Conservation (phyloP, 2,329 filamentous ascomycete species). For the Nectriaceae sp. region DNA sequence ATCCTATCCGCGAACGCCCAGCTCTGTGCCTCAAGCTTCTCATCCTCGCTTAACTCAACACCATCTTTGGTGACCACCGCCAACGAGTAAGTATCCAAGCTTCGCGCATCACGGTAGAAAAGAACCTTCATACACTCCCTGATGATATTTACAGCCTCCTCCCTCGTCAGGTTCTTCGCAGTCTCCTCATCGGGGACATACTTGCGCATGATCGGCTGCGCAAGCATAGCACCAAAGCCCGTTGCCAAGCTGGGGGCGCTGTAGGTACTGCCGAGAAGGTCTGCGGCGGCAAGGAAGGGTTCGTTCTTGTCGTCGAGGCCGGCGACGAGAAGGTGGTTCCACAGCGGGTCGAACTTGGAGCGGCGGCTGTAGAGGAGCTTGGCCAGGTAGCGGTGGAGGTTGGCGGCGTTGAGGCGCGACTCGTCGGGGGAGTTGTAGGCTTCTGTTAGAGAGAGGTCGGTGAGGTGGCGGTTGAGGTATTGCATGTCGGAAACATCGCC, state of each 20-base stretch:
- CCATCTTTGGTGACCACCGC: conserved; percentile 87
- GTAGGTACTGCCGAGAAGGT: conserved; percentile 92
- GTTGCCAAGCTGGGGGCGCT: conserved; percentile 86
- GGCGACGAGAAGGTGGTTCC: conserved; percentile 92
- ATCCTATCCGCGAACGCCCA: conserved; percentile 98
- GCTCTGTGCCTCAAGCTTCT: conserved; percentile 92
- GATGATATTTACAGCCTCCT: conserved; percentile 77
- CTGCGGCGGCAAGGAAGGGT: conserved; percentile 89
- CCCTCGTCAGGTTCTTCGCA: conserved; percentile 69
- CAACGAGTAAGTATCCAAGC: conserved; percentile 87
- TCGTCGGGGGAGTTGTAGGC: conserved; percentile 64
- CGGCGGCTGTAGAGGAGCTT: conserved; percentile 96
- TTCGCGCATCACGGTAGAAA: conserved; percentile 94
- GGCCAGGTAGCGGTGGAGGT: conserved; percentile 93
- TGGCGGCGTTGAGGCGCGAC: conserved; percentile 76
- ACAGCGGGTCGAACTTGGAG: conserved; percentile 93
- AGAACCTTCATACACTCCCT: conserved; percentile 98
- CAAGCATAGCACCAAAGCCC: conserved; percentile 90
- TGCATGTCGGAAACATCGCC: conserved; percentile 99
- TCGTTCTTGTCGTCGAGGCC: conserved; percentile 77
- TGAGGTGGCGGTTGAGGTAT: conserved; percentile 90
- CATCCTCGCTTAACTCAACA: conserved; percentile 80
- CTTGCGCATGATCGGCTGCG: conserved; percentile 85
- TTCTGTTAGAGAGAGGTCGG: conserved; percentile 83
- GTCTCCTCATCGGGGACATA: conserved; percentile 82